Evolutionary conservation across 1,284 basidiomycete species (phyloP).

Genomic region (Trametes hirsuta): DNA sequence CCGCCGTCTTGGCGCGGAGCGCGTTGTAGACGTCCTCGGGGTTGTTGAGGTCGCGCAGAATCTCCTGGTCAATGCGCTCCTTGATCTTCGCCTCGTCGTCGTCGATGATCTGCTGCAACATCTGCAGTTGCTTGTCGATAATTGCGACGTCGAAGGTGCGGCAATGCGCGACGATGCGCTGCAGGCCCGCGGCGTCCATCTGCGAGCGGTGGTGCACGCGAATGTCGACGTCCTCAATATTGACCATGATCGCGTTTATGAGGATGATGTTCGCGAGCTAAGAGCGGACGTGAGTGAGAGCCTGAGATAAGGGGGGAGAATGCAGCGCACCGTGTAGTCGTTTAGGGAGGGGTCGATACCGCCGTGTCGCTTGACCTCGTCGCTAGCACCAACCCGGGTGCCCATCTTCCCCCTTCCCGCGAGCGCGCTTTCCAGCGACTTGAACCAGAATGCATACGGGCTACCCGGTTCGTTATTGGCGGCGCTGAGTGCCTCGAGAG

Average conservation of each 20-base stretch:
- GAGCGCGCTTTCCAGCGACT: conserved; percentile 77
- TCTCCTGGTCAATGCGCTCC: conserved; percentile 77
- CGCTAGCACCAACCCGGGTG: conserved; percentile 91
- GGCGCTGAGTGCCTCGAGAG: conserved; percentile 67
- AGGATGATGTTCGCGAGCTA: conserved; percentile 74
- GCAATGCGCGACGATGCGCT: conserved; percentile 76
- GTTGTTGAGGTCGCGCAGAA: conserved; percentile 78
- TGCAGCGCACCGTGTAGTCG: conserved; percentile 76
- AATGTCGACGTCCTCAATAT: conserved; percentile 77
- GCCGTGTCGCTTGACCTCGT: conserved; percentile 72
- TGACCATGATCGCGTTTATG: conserved; percentile 66
- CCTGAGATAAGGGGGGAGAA: neutral
- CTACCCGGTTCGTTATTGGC: conserved; percentile 60
- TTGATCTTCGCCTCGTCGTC: conserved; percentile 82
- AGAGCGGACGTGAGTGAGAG: neutral
- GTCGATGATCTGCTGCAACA: conserved; percentile 71
- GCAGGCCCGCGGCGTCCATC: conserved; percentile 88
- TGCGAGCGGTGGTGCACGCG: conserved; percentile 85
- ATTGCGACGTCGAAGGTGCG: conserved; percentile 64
- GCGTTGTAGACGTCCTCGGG: conserved; percentile 90
- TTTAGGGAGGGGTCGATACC: conserved; percentile 71
- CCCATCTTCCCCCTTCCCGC: conserved; percentile 94
- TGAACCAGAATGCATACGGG: conserved; percentile 91
- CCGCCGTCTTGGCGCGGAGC: conserved; percentile 73
- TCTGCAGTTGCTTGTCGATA: conserved; percentile 73